A percentile compares a stretch with the other conserved stretches of the same genome.
Conservation (phyloP, 2,329 filamentous ascomycete genomes). For the Arthrobotrys sinensis region DNA sequence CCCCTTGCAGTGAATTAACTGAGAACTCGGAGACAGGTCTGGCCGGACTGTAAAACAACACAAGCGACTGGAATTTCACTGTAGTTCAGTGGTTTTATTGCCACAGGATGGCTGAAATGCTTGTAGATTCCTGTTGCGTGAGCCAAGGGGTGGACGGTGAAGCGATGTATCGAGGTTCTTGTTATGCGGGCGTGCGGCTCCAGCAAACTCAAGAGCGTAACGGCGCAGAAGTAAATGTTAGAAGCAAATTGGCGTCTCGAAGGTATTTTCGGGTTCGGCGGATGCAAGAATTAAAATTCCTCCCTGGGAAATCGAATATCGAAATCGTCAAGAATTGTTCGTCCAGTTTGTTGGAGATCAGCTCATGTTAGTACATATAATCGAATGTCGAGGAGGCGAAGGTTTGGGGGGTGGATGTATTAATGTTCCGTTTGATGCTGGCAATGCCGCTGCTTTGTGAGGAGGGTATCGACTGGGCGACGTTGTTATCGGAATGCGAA, state of each 20-base stretch:
- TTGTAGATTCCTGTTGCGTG: slow-evolving; percentile 49
- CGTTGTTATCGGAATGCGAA: slow-evolving; percentile 35
- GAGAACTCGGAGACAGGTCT: slow-evolving; percentile 39
- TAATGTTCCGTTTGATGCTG: slow-evolving; percentile 15
- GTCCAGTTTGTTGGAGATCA: slow-evolving; percentile 12
- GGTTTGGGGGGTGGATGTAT: not conserved
- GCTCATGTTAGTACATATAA: slow-evolving; percentile 21
- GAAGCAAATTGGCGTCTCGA: slow-evolving; percentile 26
- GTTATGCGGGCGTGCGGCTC: slow-evolving; percentile 19
- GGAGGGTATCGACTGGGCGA: slow-evolving; percentile 12
- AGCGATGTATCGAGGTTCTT: slow-evolving; percentile 8
- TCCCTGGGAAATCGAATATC: slow-evolving; percentile 24
- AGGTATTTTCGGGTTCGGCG: slow-evolving; percentile 29
- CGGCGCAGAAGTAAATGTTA: slow-evolving; percentile 7
- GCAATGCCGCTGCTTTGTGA: slow-evolving; percentile 4
- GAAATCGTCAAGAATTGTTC: slow-evolving; percentile 42
- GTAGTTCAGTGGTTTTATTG: slow-evolving; percentile 45
- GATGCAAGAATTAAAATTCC: slow-evolving; percentile 38
- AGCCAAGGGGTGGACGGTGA: slow-evolving; percentile 30
- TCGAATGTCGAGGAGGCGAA: slow-evolving; percentile 4
- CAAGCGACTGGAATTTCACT: slow-evolving; percentile 48
- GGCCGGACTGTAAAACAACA: slow-evolving; percentile 47
- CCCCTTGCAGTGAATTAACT: slow-evolving; percentile 48
- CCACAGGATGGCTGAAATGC: slow-evolving; percentile 57
- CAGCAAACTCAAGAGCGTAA: not conserved